phyloP scores from a whole-genome alignment of 129 eudicot genomes.

The Chrysanthemum lavandulifolium region DNA sequence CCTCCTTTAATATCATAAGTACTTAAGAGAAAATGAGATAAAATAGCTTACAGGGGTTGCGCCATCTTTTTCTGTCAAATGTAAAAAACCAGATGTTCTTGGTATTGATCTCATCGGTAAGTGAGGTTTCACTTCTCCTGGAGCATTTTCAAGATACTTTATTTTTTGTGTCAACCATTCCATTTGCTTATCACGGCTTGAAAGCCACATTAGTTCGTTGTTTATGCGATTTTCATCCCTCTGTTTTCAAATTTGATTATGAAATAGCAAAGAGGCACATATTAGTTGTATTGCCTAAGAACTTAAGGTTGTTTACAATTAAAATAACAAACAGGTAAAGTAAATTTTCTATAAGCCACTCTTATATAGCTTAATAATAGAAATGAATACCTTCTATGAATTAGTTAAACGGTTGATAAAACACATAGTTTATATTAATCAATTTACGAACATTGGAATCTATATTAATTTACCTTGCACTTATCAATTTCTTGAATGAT shows the following conservation, averaged over 20 bases:
- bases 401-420: not conserved
- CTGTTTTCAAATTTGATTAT: not conserved
- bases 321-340: too few species aligned
- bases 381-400: not conserved
- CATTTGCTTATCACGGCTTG: not conserved
- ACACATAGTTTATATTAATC: not conserved
- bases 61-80: constrained; percentile 2
- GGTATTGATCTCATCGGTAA: constrained; percentile 15
- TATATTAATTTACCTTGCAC: constrained; percentile 9
- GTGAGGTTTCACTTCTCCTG: not conserved
- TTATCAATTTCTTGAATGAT: constrained; percentile 22
- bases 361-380: not conserved
- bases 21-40: not conserved
- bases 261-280: not conserved
- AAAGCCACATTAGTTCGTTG: not conserved
- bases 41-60: constrained; percentile 14
- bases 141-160: not conserved
- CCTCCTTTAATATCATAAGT: not conserved
- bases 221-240: constrained; percentile 8
- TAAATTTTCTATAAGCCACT: too few species aligned
- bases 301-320: not conserved
- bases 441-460: not conserved
- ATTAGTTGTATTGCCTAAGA: not conserved
- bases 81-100: constrained; percentile 14
- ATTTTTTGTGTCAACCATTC: not conserved